Percentiles rank a stretch among this genome's conserved stretches.
phyloP scores from a whole-genome alignment of 768 basidiomycete species.

The Tulasnella sp. region DNA sequence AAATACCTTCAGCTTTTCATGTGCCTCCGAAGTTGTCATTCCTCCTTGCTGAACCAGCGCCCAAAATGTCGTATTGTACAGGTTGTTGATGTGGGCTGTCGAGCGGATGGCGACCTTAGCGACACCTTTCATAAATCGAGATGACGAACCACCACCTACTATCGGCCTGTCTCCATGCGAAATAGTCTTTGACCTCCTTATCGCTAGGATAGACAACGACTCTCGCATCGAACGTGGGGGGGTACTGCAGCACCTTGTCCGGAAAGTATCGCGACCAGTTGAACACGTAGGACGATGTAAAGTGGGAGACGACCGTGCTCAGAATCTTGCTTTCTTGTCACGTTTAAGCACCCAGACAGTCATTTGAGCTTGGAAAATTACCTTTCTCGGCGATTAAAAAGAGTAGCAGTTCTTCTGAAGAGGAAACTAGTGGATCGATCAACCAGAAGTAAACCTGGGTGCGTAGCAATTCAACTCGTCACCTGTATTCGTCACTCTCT shows the following conservation, averaged over 20 bases:
- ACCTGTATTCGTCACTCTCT: conserved; percentile 98
- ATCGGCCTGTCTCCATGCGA: conserved; percentile 93
- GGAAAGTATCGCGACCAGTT: conserved; percentile 81
- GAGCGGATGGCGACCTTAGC: not conserved
- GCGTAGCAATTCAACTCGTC: conserved; percentile 29
- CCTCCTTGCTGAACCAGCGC: conserved; percentile 82
- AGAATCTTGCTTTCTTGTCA: conserved; percentile 57
- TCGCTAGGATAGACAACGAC: conserved; percentile 74
- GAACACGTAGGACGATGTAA: conserved; percentile 87
- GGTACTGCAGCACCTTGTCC: conserved; percentile 63
- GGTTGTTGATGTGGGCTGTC: conserved; percentile 93
- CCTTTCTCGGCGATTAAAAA: conserved; percentile 77
- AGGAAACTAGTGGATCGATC: conserved; percentile 64
- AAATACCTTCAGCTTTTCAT: conserved; percentile 67
- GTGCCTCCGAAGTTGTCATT: conserved; percentile 72
- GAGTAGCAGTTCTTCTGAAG: conserved; percentile 62
- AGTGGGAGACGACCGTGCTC: conserved; percentile 75
- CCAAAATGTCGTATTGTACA: conserved; percentile 97
- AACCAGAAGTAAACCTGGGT: not conserved
- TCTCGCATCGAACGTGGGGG: conserved; percentile 90
- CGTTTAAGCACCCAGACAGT: not conserved
- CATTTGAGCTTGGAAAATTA: conserved; percentile 22
- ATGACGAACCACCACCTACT: conserved; percentile 53
- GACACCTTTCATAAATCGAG: not conserved
- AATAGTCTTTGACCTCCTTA: conserved; percentile 80